Base-by-base conservation (phyloP, 1,284 basidiomycete species). In the Waitea zeae region DNA sequence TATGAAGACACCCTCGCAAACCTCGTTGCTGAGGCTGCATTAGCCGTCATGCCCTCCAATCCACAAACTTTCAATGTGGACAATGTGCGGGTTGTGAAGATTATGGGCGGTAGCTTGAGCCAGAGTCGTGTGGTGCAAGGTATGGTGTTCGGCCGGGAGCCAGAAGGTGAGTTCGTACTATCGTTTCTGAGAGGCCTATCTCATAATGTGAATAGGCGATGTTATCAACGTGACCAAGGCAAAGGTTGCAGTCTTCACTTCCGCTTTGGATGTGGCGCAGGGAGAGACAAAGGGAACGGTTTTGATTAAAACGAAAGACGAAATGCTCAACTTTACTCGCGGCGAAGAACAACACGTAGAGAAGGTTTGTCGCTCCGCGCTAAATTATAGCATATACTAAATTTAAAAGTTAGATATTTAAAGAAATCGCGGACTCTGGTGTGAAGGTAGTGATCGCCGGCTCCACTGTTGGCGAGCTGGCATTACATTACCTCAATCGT, bases 271-370 rank as follows among this genome's bases (percentile, higher is more conserved):
- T 53, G 75, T 89, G 39, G 71, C 88, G 12, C 95, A 98, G 57
- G 97, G 95, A 15, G 95, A 99, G 60, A 99, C 95, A 15, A 99
- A 99, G 58, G 95, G 95, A 33, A 99, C 95, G 2, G 95, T 98
- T 2, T 67, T 99, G 32, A 70, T 99, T 47, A 89, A 93, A 56
- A 97, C 77, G 54, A 89, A 92, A 4, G 80, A 95, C 39, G 93
- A 99, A 55, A 83, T 98, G 70, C 69, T 95, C 42, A 89, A 93
- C 61, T 99, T 98, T 51, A 88, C 90, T 3, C 67, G 73, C 15
- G 95, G 90, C 22, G 95, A 99, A 58, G 95, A 98, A 58, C 76
- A 88, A 56, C 87, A 95, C 47, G 67, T 93, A 40, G 89, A 95
- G 65, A 89, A 87, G 61, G 87, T 86, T 34, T 39, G 57, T 44